Conservation (phyloP, 768 basidiomycete genomes). For the Suillus subalutaceus region DNA sequence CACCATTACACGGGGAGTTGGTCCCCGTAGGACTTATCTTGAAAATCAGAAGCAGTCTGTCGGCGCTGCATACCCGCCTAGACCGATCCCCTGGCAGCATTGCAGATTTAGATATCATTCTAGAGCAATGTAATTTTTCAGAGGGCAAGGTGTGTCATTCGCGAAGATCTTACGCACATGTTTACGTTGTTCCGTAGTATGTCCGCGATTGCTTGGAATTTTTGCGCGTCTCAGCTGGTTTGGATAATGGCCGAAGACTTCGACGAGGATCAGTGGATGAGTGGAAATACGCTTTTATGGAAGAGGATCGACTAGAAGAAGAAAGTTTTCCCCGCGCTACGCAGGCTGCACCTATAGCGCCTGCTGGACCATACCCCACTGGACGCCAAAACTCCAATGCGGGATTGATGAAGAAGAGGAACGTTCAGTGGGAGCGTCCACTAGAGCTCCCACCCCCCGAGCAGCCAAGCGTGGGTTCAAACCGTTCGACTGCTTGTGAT, state of each 20-base stretch:
- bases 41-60: slow-evolving; percentile 63
- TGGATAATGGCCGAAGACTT: slow-evolving; percentile 76
- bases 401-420: slow-evolving; percentile 60
- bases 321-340: slow-evolving; percentile 8
- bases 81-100: slow-evolving; percentile 80
- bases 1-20: slow-evolving; percentile 59
- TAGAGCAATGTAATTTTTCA: slow-evolving; percentile 86
- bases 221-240: slow-evolving; percentile 79
- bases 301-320: slow-evolving; percentile 36
- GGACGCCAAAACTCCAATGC: slow-evolving; percentile 50
- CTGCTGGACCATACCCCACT: slow-evolving; percentile 25
- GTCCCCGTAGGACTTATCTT: slow-evolving; percentile 76
- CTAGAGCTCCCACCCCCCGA: slow-evolving; percentile 50
- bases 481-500: slow-evolving; percentile 60
- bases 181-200: slow-evolving; percentile 50
- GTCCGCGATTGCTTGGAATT: slow-evolving; percentile 96
- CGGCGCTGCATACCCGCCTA: slow-evolving; percentile 77
- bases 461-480: slow-evolving; percentile 44
- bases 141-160: slow-evolving; percentile 57
- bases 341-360: slow-evolving; percentile 23
- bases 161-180: neutral
- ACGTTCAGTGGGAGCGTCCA: slow-evolving; percentile 58
- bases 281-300: slow-evolving; percentile 83
- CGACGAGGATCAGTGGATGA: slow-evolving; percentile 73
- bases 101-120: slow-evolving; percentile 86